phyloP scores from a whole-genome alignment of 352 stramenopile species.

The Elongisporangium anandrum region DNA sequence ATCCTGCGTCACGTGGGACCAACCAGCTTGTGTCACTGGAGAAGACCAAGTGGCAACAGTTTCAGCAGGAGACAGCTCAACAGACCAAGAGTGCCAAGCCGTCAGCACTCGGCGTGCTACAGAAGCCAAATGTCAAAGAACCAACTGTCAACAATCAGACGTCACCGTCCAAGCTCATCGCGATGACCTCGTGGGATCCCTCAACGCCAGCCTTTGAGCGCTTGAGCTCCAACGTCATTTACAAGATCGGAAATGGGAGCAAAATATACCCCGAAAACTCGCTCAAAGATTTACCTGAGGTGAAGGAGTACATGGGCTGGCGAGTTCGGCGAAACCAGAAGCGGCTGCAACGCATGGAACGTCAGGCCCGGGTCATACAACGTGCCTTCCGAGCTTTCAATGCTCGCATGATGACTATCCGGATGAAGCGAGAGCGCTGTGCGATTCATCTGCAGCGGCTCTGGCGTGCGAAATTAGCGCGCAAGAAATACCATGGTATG shows the following conservation, averaged over 20 bases:
- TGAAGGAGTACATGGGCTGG: slow-evolving; percentile 97
- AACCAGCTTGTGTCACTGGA: slow-evolving; percentile 32
- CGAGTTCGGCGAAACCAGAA: slow-evolving; percentile 93
- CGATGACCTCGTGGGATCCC: slow-evolving; percentile 58
- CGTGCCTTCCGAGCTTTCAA: slow-evolving; percentile 87
- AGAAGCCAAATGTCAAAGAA: not conserved
- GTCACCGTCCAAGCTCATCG: slow-evolving; percentile 22
- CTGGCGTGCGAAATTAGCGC: slow-evolving; percentile 81
- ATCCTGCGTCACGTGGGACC: slow-evolving; percentile 5
- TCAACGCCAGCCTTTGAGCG: slow-evolving; percentile 83
- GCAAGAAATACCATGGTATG: slow-evolving; percentile 67
- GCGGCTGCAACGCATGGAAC: slow-evolving; percentile 83
- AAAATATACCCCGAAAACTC: slow-evolving; percentile 77
- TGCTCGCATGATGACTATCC: slow-evolving; percentile 74
- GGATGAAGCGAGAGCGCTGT: slow-evolving; percentile 70
- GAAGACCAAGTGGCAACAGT: slow-evolving; percentile 33
- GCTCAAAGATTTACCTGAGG: slow-evolving; percentile 44
- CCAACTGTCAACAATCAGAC: not conserved
- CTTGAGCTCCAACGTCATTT: slow-evolving; percentile 81
- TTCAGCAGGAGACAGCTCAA: slow-evolving; percentile 27
- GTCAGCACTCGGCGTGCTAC: not conserved
- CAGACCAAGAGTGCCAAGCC: slow-evolving; percentile 8
- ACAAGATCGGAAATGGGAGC: slow-evolving; percentile 74
- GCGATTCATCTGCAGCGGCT: slow-evolving; percentile 85
- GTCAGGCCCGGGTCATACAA: slow-evolving; percentile 86